phyloP scores from a whole-genome alignment of 192 early-diverging fungal species.

The Phycomyces nitens region DNA sequence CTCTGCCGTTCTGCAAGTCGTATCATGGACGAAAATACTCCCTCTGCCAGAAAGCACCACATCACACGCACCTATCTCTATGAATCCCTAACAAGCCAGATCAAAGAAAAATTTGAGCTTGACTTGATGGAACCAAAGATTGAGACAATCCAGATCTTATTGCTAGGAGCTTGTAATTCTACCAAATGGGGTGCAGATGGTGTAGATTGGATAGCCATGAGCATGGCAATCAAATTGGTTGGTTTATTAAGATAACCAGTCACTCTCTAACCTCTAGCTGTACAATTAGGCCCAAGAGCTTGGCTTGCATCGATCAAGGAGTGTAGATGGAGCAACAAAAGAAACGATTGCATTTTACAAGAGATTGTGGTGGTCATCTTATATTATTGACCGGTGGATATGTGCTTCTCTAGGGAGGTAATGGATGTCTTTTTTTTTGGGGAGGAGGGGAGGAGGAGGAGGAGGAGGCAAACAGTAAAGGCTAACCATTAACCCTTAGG shows the following conservation, averaged over 20 bases:
- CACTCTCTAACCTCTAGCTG: too few species aligned
- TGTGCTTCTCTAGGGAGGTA: conserved; percentile 32
- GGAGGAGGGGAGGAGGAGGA: too few species aligned
- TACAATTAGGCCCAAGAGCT: conserved; percentile 30
- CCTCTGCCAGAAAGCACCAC: conserved; percentile 2
- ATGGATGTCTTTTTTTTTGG: not conserved
- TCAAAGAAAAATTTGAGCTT: conserved; percentile 11
- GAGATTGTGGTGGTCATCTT: conserved; percentile 32
- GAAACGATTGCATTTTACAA: conserved; percentile 12
- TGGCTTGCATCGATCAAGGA: conserved; percentile 32
- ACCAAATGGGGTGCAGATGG: conserved; percentile 19
- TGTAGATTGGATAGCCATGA: conserved; percentile 24
- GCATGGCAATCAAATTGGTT: conserved; percentile 35
- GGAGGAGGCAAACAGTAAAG: not conserved
- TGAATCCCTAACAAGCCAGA: conserved; percentile 1
- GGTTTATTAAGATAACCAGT: too few species aligned
- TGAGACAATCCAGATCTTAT: conserved; percentile 24
- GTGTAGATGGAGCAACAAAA: conserved; percentile 1
- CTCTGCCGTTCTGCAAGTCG: conserved; percentile 10
- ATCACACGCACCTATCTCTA: conserved; percentile 7
- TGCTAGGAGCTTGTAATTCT: conserved; percentile 13
- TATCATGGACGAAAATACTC: conserved; percentile 12
- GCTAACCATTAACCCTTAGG: not conserved
- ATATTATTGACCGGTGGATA: conserved; percentile 29
- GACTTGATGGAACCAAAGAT: conserved; percentile 26